phyloP scores from a whole-genome alignment of 768 basidiomycete species.

The Pisolithus orientalis region DNA sequence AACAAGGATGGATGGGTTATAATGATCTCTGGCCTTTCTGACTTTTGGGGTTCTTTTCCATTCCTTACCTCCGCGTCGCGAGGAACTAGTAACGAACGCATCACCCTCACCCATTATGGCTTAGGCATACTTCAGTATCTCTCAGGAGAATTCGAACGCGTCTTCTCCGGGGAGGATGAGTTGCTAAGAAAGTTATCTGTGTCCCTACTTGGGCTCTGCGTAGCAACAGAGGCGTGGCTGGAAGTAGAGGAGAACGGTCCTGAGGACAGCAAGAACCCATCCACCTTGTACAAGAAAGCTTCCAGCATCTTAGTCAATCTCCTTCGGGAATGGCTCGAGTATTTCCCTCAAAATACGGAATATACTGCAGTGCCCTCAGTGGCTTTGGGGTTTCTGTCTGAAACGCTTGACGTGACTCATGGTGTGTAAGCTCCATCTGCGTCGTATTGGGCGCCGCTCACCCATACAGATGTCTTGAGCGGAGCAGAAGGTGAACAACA shows the following conservation, averaged over 20 bases:
- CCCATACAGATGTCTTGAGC: slow-evolving; percentile 29
- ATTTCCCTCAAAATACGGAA: slow-evolving; percentile 16
- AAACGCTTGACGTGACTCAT: slow-evolving; percentile 10
- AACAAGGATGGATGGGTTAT: slow-evolving; percentile 43
- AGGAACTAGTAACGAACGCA: slow-evolving; percentile 51
- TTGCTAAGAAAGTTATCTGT: slow-evolving; percentile 45
- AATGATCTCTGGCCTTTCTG: slow-evolving; percentile 45
- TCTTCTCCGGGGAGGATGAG: slow-evolving; percentile 41
- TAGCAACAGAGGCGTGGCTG: slow-evolving; percentile 54
- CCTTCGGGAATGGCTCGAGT: slow-evolving; percentile 29
- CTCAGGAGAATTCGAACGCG: slow-evolving; percentile 41
- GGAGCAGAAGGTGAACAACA: slow-evolving; percentile 27
- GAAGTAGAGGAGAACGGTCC: slow-evolving; percentile 36
- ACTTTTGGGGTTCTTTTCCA: slow-evolving; percentile 52
- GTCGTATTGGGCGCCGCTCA: slow-evolving; percentile 2
- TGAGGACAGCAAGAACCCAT: slow-evolving; percentile 40
- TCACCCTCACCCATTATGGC: slow-evolving; percentile 46
- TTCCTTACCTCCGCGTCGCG: slow-evolving; percentile 44
- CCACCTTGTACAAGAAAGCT: slow-evolving; percentile 42
- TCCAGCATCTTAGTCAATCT: slow-evolving; percentile 38
- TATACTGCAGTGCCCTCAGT: slow-evolving; percentile 9
- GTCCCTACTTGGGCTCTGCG: slow-evolving; percentile 47
- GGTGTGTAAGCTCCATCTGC: slow-evolving; percentile 1
- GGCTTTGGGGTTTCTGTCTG: slow-evolving; percentile 17
- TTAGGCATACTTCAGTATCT: slow-evolving; percentile 50